Percentiles rank a stretch among this genome's conserved stretches.
These are phyloP conservation scores for Kodamaea ohmeri DNA, from an alignment of 1,139 yeast species.

Conservation along the genomic window DNA sequence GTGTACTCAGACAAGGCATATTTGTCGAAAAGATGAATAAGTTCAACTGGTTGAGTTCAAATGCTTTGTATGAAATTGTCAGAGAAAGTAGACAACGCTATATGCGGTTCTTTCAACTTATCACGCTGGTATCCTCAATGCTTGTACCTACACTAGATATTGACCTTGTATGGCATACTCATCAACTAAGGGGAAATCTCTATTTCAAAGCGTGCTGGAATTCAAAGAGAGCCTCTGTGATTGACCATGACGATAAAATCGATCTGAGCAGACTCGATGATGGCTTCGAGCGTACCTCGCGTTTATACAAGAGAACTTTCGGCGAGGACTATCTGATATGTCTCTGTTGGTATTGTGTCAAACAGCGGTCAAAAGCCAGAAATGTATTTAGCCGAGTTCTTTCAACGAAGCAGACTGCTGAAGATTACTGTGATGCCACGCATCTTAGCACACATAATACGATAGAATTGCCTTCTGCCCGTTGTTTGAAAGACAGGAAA, in stretches of 20 bases:
- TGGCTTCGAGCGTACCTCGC: constrained; percentile 22
- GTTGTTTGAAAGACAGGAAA: constrained; percentile 7
- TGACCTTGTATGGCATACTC: constrained; percentile 43
- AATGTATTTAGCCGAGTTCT: constrained; percentile 6
- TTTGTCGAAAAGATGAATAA: constrained; percentile 32
- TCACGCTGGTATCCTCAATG: constrained; percentile 13
- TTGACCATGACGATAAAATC: constrained; percentile 31
- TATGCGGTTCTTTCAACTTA: constrained; percentile 24
- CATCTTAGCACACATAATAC: constrained; percentile 22
- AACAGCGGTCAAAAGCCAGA: constrained; percentile 10
- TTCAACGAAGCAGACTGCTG: too few species aligned
- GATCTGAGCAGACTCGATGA: constrained; percentile 21
- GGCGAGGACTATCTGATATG: constrained; percentile 27
- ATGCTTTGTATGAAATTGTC: constrained; percentile 20
- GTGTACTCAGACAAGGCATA: constrained; percentile 30
- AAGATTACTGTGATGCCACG: too few species aligned
- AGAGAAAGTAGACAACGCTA: constrained; percentile 25
- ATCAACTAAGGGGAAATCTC: constrained; percentile 26
- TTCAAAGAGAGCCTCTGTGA: constrained; percentile 1
- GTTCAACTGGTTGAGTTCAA: constrained; percentile 30
- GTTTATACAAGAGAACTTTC: constrained; percentile 20
- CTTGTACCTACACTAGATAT: constrained; percentile 40
- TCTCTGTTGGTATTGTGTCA: constrained; percentile 27
- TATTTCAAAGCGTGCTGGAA: constrained; percentile 24
- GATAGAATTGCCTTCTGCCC: constrained; percentile 13